A percentile compares a stretch with the other conserved stretches of the same genome.
Evolutionary conservation across 2,329 filamentous ascomycete genomes (phyloP).

Genomic region (Alternaria sp.): DNA sequence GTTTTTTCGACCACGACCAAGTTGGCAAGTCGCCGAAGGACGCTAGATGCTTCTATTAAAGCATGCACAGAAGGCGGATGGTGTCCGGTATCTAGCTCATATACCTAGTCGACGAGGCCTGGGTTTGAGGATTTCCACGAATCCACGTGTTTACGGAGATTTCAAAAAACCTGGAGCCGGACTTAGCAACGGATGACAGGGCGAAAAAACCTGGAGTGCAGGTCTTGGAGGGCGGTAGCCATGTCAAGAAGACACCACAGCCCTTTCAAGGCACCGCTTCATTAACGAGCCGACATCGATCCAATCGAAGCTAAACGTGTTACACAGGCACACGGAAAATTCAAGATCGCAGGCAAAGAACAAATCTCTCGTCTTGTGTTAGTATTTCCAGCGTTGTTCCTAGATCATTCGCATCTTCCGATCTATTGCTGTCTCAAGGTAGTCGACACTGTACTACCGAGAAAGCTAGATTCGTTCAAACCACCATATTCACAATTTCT

Average conservation of each 20-base stretch:
- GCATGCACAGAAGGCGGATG: slow-evolving; percentile 1
- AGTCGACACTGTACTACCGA: neutral
- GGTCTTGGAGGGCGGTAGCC: neutral
- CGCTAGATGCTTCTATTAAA: slow-evolving; percentile 7
- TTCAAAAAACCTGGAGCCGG: slow-evolving; percentile 10
- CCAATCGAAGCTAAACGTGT: neutral
- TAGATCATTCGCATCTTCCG: neutral
- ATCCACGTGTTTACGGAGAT: slow-evolving; percentile 7
- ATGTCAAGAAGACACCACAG: neutral
- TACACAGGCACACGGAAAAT: neutral
- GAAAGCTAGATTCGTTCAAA: neutral
- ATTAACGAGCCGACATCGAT: neutral
- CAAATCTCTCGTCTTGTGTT: neutral
- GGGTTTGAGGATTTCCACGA: slow-evolving; percentile 12
- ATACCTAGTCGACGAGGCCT: slow-evolving; percentile 1
- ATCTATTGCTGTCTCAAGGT: neutral
- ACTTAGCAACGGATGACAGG: neutral
- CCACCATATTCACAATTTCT: neutral
- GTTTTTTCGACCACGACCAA: slow-evolving; percentile 8
- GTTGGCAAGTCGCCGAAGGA: slow-evolving; percentile 13
- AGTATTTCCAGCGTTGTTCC: neutral
- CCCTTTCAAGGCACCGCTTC: neutral
- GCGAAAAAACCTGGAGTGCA: neutral
- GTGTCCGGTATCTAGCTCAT: slow-evolving; percentile 6
- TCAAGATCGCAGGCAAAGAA: neutral